Base-by-base conservation (phyloP, 2,329 filamentous ascomycete genomes). In the Scopulariopsis brevicaulis region DNA sequence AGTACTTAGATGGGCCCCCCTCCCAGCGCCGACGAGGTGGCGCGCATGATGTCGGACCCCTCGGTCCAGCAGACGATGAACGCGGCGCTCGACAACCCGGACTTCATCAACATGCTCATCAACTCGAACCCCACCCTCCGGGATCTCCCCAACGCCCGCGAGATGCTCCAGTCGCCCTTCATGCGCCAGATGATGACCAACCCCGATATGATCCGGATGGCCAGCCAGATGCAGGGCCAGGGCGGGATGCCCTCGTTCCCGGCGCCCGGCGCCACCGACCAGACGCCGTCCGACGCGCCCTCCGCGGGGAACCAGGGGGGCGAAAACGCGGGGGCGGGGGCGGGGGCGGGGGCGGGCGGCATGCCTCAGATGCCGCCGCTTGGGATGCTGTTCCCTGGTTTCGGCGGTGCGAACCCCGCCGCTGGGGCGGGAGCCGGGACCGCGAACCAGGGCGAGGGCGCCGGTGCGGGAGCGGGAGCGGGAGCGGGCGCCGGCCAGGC, bases 101-200 rank as follows among this genome's bases (percentile, higher is more conserved):
- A 86, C 20, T 88, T 99, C 65, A 82, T 97, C 68, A 90, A 97
- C 68, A 90, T 95, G 82, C 89, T 97, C 81, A 91, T 99, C 65
- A 84, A 94, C 65, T 84, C 87, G 67, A 96, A 96, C 68, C 94
- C 94, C 2, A 86, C 90, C 79, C 77, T 91, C 20, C 82, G 86
- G 65, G 80, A 83, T 60, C 82, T 88, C 70, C 88, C 88, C 48
- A 82, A 87, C 60, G 89, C 89, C 24, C 84, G 91, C 64, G 84
- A 95, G 67, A 87, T 96, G 72, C 83, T 99, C 65, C 86, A 90
- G 60, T 94, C 92, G 25, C 92, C 92, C 0, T 82, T 91, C 62
- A 91, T 97, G 74, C 83, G 94, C 66, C 81, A 88, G 56, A 94
- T 97, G 88, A 86, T 99, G 80, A 93, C 90, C 61, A 91, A 95